Evolutionary conservation across 176 grass and related monocot genomes (phyloP).

Genomic region (Typha latifolia): DNA sequence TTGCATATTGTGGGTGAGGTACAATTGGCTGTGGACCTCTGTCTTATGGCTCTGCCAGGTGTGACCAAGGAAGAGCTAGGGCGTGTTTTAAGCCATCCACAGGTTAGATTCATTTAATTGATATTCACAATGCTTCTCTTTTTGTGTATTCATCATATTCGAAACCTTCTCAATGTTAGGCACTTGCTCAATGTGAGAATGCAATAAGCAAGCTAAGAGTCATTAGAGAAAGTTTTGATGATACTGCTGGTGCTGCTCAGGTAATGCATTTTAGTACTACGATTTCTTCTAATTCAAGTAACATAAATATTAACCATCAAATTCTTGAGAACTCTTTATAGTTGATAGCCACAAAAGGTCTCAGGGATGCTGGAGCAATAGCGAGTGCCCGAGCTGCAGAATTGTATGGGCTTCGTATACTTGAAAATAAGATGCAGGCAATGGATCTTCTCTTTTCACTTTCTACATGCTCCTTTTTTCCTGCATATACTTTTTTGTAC

Average conservation of each 20-base stretch:
- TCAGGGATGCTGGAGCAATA: slow-evolving; percentile 54
- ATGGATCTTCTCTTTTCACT: background rate
- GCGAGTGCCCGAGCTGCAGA: slow-evolving; percentile 31
- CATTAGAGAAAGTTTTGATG: slow-evolving; percentile 32
- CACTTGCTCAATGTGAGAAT: slow-evolving; percentile 47
- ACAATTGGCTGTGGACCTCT: slow-evolving; percentile 36
- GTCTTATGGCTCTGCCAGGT: slow-evolving; percentile 47
- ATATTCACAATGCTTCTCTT: background rate
- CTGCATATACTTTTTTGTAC: background rate
- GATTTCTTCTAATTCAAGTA: slow-evolving; percentile 1
- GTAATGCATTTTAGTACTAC: slow-evolving; percentile 18
- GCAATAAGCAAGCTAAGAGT: slow-evolving; percentile 34
- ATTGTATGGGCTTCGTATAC: slow-evolving; percentile 40
- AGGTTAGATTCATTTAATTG: slow-evolving; percentile 18
- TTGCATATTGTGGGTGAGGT: slow-evolving; percentile 61
- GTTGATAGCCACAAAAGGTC: slow-evolving; percentile 36
- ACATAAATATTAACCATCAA: background rate
- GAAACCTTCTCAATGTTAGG: slow-evolving; percentile 14
- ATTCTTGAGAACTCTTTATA: slow-evolving; percentile 12
- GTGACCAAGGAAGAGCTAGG: slow-evolving; percentile 28
- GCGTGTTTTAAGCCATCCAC: slow-evolving; percentile 43
- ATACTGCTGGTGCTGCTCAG: slow-evolving; percentile 42
- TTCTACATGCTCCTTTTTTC: background rate
- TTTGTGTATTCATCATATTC: background rate
- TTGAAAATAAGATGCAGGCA: slow-evolving; percentile 48